Conservation (phyloP, 176 grass and related monocot species). For the Poa pratensis region DNA sequence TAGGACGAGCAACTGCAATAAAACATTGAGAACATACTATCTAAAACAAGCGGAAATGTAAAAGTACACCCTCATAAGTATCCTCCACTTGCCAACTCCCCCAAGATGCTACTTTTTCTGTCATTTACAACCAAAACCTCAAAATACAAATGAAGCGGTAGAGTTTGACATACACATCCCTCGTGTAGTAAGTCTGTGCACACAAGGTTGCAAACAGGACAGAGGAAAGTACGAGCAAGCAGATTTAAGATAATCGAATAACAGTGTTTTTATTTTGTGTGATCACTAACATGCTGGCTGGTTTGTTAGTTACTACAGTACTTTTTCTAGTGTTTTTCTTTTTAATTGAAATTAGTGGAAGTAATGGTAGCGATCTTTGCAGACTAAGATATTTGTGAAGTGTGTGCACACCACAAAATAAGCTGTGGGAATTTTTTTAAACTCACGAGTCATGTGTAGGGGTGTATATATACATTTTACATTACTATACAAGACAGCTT, state of each 20-base stretch:
- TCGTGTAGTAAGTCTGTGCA: not conserved
- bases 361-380: not conserved
- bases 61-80: not conserved
- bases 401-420: conserved; percentile 4
- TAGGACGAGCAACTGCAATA: conserved; percentile 15
- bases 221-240: conserved; percentile 17
- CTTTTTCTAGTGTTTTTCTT: conserved; percentile 3
- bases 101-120: not conserved
- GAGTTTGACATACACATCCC: conserved; percentile 2
- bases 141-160: not conserved
- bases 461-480: conserved; percentile 1
- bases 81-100: not conserved
- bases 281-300: not conserved
- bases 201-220: not conserved
- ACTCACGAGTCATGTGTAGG: conserved; percentile 9
- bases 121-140: conserved; percentile 14
- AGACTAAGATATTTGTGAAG: not conserved
- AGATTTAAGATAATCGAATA: conserved; percentile 8
- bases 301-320: conserved; percentile 2
- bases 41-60: conserved; percentile 11
- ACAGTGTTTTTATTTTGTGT: conserved; percentile 13
- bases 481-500: conserved; percentile 23
- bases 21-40: conserved; percentile 22
- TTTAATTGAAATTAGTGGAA: conserved; percentile 23
- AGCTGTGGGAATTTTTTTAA: not conserved